Base-by-base conservation (phyloP, 2,329 filamentous ascomycete species). In the Xylaria sp. region DNA sequence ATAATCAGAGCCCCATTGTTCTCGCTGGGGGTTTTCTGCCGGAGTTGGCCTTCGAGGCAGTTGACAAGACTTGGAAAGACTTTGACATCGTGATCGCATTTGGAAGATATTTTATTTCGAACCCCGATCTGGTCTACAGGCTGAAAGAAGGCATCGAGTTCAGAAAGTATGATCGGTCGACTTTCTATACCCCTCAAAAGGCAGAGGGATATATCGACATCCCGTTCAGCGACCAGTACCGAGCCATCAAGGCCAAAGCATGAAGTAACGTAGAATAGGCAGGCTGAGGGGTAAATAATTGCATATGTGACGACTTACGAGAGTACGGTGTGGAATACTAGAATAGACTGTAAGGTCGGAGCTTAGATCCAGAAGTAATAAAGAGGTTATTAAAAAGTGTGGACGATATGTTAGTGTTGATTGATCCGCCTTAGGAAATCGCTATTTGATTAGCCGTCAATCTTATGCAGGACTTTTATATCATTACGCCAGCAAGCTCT, bases 71-170 rank as follows among this genome's bases (percentile, higher is more conserved):
- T 20, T 81, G 81, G 65, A 78, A 75, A 26, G 79, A 81, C 11
- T 79, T 80, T 42, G 81, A 85, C 57, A 71, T 85, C n/a, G 75
- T 77, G 2, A 78, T 84, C n/a, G 83, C 80, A 0, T 85, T 86
- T 73, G 84, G 85, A 6, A 73, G 84, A 28, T 81, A 81, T 63
- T 86, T 84, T 68, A 84, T 85, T 69, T 79, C 80, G 48, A 86
- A 80, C 7, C 84, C 84, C 2, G 84, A 86, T 73, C 74, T 87
- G 20, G 80, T 81, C 4, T 85, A 80, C 70, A 77, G 83, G 40
- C 57, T 86, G 36, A 68, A 80, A 71, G 75, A 84, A 63, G 81
- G 81, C 0, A 77, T 86, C 13, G 76, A 79, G 26, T 75, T 86
- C 44, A 79, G 74, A n/a, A 74, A 77, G 51, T 86, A 85, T 71